Conservation (phyloP, 768 basidiomycete genomes). For the Boletus subcaerulescens region DNA sequence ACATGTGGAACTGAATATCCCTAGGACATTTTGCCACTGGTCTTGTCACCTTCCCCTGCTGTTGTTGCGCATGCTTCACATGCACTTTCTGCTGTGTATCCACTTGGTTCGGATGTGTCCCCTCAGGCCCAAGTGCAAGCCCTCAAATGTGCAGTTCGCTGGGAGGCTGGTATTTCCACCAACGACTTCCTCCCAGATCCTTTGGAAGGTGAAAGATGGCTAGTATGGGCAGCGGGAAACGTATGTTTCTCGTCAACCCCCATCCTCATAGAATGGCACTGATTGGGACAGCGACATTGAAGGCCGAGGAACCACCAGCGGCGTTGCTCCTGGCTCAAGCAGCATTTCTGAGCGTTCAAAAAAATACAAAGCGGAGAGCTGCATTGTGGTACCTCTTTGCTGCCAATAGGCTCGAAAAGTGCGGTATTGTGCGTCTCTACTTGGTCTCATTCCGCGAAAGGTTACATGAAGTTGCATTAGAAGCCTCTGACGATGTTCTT, state of each 20-base stretch:
- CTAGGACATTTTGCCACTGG: conserved; percentile 79
- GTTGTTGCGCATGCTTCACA: conserved; percentile 58
- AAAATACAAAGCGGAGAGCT: conserved; percentile 56
- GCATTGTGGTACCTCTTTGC: conserved; percentile 79
- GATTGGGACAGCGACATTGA: conserved; percentile 29
- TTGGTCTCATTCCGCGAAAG: conserved; percentile 1
- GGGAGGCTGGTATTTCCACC: conserved; percentile 64
- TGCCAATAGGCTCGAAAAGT: conserved; percentile 77
- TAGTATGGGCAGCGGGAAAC: conserved; percentile 81
- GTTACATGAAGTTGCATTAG: conserved; percentile 35
- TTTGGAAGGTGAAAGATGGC: conserved; percentile 80
- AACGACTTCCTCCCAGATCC: conserved; percentile 54
- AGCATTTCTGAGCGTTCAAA: conserved; percentile 62
- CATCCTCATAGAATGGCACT: conserved; percentile 16
- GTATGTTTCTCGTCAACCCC: conserved; percentile 43
- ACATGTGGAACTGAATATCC: conserved; percentile 8
- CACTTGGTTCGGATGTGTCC: conserved; percentile 45
- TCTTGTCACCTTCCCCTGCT: conserved; percentile 65
- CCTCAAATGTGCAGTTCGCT: conserved; percentile 66
- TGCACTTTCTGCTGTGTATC: conserved; percentile 50
- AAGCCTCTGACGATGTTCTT: conserved; percentile 86
- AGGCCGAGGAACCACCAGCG: conserved; percentile 82
- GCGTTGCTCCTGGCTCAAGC: conserved; percentile 82
- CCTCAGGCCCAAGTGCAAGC: conserved; percentile 68
- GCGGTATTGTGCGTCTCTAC: conserved; percentile 66